phyloP scores from a whole-genome alignment of 352 stramenopile genomes.

The Phytophthora nicotianae region DNA sequence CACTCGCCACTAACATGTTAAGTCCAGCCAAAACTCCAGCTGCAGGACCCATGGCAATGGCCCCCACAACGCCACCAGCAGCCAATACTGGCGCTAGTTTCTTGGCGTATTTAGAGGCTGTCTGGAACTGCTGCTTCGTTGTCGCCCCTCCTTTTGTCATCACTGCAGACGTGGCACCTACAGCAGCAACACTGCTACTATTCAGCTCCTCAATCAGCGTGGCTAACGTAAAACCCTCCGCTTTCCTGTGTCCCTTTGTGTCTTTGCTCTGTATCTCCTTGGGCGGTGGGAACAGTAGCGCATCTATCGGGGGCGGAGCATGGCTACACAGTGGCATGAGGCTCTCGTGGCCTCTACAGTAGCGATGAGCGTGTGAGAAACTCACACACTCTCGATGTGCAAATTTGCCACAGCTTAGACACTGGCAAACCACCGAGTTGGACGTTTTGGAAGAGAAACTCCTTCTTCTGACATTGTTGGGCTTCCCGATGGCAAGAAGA shows the following conservation, averaged over 20 bases:
- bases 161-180: background rate
- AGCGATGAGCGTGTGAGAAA: constrained; percentile 49
- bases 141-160: constrained; percentile 3
- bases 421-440: constrained; percentile 51
- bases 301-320: constrained; percentile 8
- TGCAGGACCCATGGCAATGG: constrained; percentile 54
- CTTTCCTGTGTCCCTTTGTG: constrained; percentile 10
- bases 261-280: constrained; percentile 10
- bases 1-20: constrained; percentile 59
- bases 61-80: constrained; percentile 60
- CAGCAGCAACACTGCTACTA: constrained; percentile 18
- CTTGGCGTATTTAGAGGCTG: constrained; percentile 39
- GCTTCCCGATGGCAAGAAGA: constrained; percentile 40
- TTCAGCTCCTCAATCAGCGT: constrained; percentile 47
- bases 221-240: constrained; percentile 37
- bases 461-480: constrained; percentile 3
- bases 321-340: constrained; percentile 45
- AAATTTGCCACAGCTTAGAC: constrained; percentile 56
- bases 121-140: constrained; percentile 23
- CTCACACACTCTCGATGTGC: constrained; percentile 63
- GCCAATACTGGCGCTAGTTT: constrained; percentile 57
- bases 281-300: constrained; percentile 24
- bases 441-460: constrained; percentile 2
- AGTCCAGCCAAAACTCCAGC: constrained; percentile 59
- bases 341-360: constrained; percentile 43